Evolutionary conservation across 495 filamentous ascomycete species (phyloP), one percentile per base, ranked within the genome.

Genomic region (Xylaria bambusicola): DNA sequence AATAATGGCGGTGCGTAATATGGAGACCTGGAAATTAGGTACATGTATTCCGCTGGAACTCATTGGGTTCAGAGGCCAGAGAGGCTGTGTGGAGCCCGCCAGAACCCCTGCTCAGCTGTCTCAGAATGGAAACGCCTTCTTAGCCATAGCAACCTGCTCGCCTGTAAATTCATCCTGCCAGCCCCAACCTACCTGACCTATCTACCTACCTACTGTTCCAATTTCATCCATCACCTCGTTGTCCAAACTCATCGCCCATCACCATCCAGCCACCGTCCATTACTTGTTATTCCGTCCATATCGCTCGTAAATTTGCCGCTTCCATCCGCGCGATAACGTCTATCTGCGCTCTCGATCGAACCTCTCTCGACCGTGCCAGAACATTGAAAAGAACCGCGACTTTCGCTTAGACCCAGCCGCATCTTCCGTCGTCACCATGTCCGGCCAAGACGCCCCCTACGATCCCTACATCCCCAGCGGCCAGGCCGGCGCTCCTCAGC

Each of bases 381-480:
- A 20, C 42, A 33, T 29, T 13, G 35, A 38, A 56, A 50, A 23
- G 36, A 35, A 8, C 20, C 29, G 26, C 54, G 56, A 46, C 27
- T 20, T 58, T 21, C 24, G 49, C 41, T 18, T 7, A 55, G 54
- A 58, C 49, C 52, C 62, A 40, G 54, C 61, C 56, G 61, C 62
- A 71, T 66, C 48, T 46, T 26, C n/a, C 56, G 46, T 53, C 18
- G 55, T 67, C 73, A 82, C 65, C 61, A 90, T 91, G 88, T 80
- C 88, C 74, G 84, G 84, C 70, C 82, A 83, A 68, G 86, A 91
- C 64, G 84, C 82, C 69, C 91, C 91, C 54, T 96, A 96, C 75
- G 92, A 96, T 72, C 92, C 92, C 44, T 96, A 95, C 77, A 93
- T 94, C 70, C 92, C 92, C 62, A 82, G 82, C 62, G 86, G 83